A percentile compares a stretch with the other conserved stretches of the same genome.
Conservation (phyloP, 441 rosid species). For the Pelargonium fulgidum region DNA sequence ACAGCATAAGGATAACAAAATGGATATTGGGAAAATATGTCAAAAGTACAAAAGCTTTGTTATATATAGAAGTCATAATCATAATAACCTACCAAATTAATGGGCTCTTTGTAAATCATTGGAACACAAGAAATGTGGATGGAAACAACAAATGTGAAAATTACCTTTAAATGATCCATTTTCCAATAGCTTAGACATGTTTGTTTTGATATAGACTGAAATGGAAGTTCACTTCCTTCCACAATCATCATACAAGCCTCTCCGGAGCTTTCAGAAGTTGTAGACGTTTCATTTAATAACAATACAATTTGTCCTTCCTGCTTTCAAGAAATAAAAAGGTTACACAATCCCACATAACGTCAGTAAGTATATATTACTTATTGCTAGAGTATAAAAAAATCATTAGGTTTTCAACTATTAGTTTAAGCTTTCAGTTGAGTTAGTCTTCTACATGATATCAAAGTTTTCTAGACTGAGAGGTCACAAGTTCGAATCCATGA, state of each 20-base stretch:
- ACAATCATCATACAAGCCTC: slow-evolving; percentile 71
- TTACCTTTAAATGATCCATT: slow-evolving; percentile 60
- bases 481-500: no score
- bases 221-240: slow-evolving; percentile 61
- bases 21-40: slow-evolving; percentile 2
- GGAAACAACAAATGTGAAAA: slow-evolving; percentile 11
- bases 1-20: no score
- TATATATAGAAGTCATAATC: background rate
- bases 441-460: no score
- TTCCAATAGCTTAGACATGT: slow-evolving; percentile 39
- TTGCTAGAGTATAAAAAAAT: no score
- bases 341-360: slow-evolving; percentile 14
- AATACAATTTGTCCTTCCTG: slow-evolving; percentile 74
- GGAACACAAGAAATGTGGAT: background rate
- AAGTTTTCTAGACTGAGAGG: no score
- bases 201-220: slow-evolving; percentile 45
- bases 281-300: slow-evolving; percentile 44
- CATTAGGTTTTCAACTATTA: no score
- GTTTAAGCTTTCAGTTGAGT: no score
- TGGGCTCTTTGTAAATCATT: background rate
- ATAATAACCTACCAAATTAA: background rate
- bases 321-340: slow-evolving; percentile 20
- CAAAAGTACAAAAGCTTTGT: slow-evolving; percentile 10
- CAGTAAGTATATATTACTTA: background rate
- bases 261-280: slow-evolving; percentile 47